Conservation (phyloP, 352 stramenopile species). For the Pythium phragmitis region DNA sequence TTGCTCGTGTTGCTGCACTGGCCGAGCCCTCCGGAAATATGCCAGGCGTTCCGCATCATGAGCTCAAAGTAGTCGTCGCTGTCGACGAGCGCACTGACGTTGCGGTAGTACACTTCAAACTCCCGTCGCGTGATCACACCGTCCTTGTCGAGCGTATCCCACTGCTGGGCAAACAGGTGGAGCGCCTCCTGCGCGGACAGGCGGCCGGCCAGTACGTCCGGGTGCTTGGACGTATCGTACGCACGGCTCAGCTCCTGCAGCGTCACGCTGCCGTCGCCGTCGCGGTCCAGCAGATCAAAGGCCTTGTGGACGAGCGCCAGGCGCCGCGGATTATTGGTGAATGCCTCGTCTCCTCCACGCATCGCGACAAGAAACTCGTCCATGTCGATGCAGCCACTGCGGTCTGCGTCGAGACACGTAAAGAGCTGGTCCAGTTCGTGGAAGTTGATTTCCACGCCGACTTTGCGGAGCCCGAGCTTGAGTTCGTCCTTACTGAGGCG, state of each 20-base stretch:
- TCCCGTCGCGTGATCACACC: slow-evolving; percentile 36
- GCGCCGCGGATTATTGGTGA: slow-evolving; percentile 26
- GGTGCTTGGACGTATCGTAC: slow-evolving; percentile 57
- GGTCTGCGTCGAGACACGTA: slow-evolving; percentile 61
- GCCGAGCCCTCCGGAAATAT: slow-evolving; percentile 65
- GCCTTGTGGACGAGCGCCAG: slow-evolving; percentile 58
- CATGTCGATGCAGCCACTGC: slow-evolving; percentile 61
- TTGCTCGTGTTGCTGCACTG: slow-evolving; percentile 64
- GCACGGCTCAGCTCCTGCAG: slow-evolving; percentile 43
- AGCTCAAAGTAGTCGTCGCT: slow-evolving; percentile 85
- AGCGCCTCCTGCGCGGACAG: slow-evolving; percentile 36
- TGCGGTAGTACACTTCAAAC: slow-evolving; percentile 72
- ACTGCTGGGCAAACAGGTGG: slow-evolving; percentile 39
- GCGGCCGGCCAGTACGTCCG: slow-evolving; percentile 46
- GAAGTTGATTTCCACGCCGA: slow-evolving; percentile 60
- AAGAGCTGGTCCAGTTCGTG: slow-evolving; percentile 73
- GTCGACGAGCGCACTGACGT: slow-evolving; percentile 70
- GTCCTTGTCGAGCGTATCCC: slow-evolving; percentile 37
- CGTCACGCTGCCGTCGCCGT: slow-evolving; percentile 49
- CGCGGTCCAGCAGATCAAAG: slow-evolving; percentile 69
- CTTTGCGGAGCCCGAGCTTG: slow-evolving; percentile 46
- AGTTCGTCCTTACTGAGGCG: slow-evolving; percentile 60
- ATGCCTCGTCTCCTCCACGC: slow-evolving; percentile 43
- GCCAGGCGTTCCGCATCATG: slow-evolving; percentile 85
- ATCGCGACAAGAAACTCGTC: slow-evolving; percentile 70